Base-by-base conservation (phyloP, 495 filamentous ascomycete genomes). In the Podospora comata region DNA sequence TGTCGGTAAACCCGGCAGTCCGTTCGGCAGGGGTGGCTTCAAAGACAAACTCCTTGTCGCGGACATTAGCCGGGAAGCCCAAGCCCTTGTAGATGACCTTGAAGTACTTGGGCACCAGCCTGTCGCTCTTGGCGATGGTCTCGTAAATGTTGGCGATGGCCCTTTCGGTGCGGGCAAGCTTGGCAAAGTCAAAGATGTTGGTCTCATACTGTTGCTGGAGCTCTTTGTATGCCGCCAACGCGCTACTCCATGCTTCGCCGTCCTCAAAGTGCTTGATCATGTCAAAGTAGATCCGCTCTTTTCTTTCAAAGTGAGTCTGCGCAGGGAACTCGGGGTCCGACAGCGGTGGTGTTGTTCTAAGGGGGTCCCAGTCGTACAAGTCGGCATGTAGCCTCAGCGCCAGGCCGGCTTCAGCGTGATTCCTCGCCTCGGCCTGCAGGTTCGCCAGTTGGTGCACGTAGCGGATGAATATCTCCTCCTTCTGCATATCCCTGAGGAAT, bases 221-320 rank as follows among this genome's bases (percentile, higher is more conserved):
- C 76, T 99, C 95, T 73, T 90, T 89, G 78, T 99, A 99, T 20
- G 92, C 91, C 3, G 86, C 83, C n/a, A 99, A 81, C 2, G 95
- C 96, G 76, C 90, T 91, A 62, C 91, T 88, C 96, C 96, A 99
- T 1, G 92, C 92, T 74, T 90, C 88, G 9, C 94, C 93, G 70
- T 97, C 92, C 74, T 98, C 96, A 67, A 93, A 97, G 74, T 94
- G 85, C 73, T 93, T 92, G 75, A 98, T 97, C 82, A 98, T 94
- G 64, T 92, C 85, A 69, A 99, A 94, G 79, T 94, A 97, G 65
- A 99, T 83, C 9, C 88, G 84, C 78, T 98, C 95, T 78, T 96
- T 97, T 32, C 95, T 88, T 67, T 98, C 95, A 74, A 99, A 99
- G 3, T 91, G 87, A 1, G 89, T 90, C 78, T 98, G 95, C 44